Evolutionary conservation across 2,329 filamentous ascomycete species (phyloP), one percentile per base, ranked within the genome.

Genomic region (Colletotrichum tropicicola): DNA sequence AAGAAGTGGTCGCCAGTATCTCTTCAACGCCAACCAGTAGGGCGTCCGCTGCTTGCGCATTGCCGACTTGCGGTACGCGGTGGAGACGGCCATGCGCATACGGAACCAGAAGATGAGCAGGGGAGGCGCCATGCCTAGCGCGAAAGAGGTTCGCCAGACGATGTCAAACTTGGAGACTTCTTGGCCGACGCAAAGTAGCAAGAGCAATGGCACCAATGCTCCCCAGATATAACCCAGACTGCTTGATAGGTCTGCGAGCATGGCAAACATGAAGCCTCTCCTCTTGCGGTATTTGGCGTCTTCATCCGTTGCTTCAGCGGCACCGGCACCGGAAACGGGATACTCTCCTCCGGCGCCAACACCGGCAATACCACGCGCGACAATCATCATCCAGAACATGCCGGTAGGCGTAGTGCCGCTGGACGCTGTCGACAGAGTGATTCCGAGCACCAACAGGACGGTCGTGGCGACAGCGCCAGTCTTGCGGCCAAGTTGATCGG

Each of bases 221-320:
- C 78, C 81, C 70, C 80, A 84, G 4, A 84, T 80, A 66, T 85
- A 86, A 0, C 84, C 85, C 9, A 87, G 71, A 1, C 80, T 81
- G 2, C 80, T 76, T 0, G 85, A 82, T 6, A 87, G 72, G 68
- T 87, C 82, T 2, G 81, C 79, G 12, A 86, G 77, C 77, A 87
- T 80, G n/a, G 84, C 84, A 60, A 88, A 86, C 70, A 87, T 82
- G 72, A 87, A 85, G 4, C 86, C 85, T 37, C 84, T 77, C 35
- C 77, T 77, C 63, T 82, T 83, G 37, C 83, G 79, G 53, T 80
- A 77, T 13, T 72, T 69, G 7, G 69, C 72, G 49, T 74, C 78
- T 68, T 87, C 85, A 65, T 88, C 84, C 1, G 85, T 82, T 0
- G 85, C 82, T 70, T 89, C 86, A 12, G 81, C 78, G 0, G 85